Conservation (phyloP, 2,329 filamentous ascomycete genomes). For the Pestalotiopsis sp. region DNA sequence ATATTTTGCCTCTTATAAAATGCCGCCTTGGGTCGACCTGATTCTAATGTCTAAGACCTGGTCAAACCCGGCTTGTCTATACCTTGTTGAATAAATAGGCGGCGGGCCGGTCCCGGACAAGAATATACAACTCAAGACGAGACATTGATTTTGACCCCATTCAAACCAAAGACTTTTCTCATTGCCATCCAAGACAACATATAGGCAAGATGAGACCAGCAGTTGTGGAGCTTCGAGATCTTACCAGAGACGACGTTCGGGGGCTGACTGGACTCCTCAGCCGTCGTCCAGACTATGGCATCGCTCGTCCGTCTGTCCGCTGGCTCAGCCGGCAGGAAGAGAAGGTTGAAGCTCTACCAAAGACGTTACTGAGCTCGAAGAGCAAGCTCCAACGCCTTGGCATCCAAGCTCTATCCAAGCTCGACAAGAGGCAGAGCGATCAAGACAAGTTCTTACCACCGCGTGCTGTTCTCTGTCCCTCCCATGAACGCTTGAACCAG, state of each 20-base stretch:
- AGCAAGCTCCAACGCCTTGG: slow-evolving; percentile 33
- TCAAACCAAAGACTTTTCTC: not conserved
- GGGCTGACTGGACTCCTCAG: slow-evolving; percentile 38
- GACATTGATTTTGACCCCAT: not conserved
- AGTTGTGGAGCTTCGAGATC: slow-evolving; percentile 26
- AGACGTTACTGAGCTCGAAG: slow-evolving; percentile 26
- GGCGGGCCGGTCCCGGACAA: not conserved
- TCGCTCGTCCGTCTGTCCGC: slow-evolving; percentile 30
- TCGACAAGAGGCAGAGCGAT: slow-evolving; percentile 18
- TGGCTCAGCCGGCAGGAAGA: slow-evolving; percentile 40
- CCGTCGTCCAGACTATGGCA: slow-evolving; percentile 34
- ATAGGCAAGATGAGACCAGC: slow-evolving; percentile 1
- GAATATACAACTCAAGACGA: slow-evolving; percentile 1
- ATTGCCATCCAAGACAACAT: not conserved
- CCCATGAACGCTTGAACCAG: slow-evolving; percentile 42
- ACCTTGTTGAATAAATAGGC: not conserved
- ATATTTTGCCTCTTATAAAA: not conserved
- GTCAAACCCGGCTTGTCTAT: not conserved
- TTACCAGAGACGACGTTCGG: slow-evolving; percentile 28
- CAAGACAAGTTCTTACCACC: slow-evolving; percentile 21
- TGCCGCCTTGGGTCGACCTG: not conserved
- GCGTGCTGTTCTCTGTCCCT: slow-evolving; percentile 39
- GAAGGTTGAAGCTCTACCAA: slow-evolving; percentile 27
- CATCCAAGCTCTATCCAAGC: slow-evolving; percentile 30
- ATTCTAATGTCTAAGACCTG: not conserved